Conservation (phyloP, 257 asterid genomes). For the Capsicum pubescens region DNA sequence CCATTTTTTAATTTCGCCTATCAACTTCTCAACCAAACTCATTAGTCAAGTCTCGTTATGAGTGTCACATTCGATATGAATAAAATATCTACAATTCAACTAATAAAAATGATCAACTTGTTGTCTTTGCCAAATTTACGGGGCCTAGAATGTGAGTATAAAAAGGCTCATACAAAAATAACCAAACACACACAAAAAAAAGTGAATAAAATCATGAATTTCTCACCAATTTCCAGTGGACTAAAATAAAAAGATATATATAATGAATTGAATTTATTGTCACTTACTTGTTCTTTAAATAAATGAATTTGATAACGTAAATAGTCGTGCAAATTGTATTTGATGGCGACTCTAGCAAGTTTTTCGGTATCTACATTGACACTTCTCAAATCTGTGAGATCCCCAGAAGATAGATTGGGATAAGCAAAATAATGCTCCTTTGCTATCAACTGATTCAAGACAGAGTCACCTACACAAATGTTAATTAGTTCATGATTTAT, state of each 20-base stretch:
- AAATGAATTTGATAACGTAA: constrained; percentile 38
- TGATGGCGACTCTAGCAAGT: constrained; percentile 59
- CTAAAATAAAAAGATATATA: not conserved
- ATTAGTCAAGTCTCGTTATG: no score
- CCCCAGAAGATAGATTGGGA: constrained; percentile 46
- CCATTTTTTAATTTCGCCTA: no score
- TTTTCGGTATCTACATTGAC: constrained; percentile 65
- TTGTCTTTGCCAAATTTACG: no score
- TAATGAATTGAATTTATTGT: not conserved
- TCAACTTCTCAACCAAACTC: no score
- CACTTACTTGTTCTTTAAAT: constrained; percentile 44
- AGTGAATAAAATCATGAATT: no score
- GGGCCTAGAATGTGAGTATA: no score
- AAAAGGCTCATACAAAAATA: no score
- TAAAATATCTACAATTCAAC: no score
- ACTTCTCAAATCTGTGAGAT: constrained; percentile 54
- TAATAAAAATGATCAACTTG: no score
- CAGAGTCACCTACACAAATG: constrained; percentile 35
- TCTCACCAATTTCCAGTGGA: not conserved
- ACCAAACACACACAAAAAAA: no score
- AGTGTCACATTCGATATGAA: no score
- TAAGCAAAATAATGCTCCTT: constrained; percentile 37
- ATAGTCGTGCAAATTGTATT: constrained; percentile 37
- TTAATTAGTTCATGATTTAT: not conserved
- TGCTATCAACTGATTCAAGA: constrained; percentile 35